phyloP scores from a whole-genome alignment of 2,329 filamentous ascomycete species.

The Aphanocladium album region DNA sequence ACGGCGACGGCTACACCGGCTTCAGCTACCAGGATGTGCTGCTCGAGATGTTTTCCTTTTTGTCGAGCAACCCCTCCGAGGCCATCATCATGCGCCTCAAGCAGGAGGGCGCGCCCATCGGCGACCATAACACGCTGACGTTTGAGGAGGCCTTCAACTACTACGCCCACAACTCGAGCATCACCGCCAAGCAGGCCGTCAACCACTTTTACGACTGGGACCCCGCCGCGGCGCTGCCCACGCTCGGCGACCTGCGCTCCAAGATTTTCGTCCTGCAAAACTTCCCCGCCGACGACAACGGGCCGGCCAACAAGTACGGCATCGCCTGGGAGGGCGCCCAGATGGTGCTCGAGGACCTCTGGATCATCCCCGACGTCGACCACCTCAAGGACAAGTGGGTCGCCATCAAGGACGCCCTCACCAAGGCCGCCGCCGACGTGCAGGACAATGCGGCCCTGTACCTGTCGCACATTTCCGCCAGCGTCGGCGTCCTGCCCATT shows the following conservation, averaged over 20 bases:
- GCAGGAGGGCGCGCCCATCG: constrained; percentile 38
- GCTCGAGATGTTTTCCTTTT: constrained; percentile 39
- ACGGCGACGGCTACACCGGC: constrained; percentile 40
- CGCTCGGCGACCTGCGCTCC: constrained; percentile 40
- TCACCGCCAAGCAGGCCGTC: constrained; percentile 30
- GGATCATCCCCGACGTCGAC: constrained; percentile 38
- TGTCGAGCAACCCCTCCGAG: constrained; percentile 40
- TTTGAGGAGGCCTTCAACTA: constrained; percentile 43
- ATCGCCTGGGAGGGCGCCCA: constrained; percentile 39
- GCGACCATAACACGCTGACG: constrained; percentile 28
- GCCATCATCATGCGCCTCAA: constrained; percentile 47
- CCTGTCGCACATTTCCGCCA: constrained; percentile 43
- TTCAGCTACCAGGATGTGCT: constrained; percentile 40
- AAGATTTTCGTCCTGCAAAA: constrained; percentile 45
- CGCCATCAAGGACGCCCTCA: constrained; percentile 37
- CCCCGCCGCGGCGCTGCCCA: constrained; percentile 31
- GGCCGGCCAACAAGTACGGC: constrained; percentile 31
- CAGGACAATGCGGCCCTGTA: constrained; percentile 35
- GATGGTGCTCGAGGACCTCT: constrained; percentile 44
- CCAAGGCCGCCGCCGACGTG: constrained; percentile 28
- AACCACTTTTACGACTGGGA: constrained; percentile 34
- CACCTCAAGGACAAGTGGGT: constrained; percentile 44
- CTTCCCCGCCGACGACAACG: constrained; percentile 29
- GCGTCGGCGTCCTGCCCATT: constrained; percentile 44
- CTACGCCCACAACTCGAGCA: constrained; percentile 31